A percentile compares a stretch with the other conserved stretches of the same genome.
phyloP scores from a whole-genome alignment of 805 yeast genomes.

The Yarrowia bubula region DNA sequence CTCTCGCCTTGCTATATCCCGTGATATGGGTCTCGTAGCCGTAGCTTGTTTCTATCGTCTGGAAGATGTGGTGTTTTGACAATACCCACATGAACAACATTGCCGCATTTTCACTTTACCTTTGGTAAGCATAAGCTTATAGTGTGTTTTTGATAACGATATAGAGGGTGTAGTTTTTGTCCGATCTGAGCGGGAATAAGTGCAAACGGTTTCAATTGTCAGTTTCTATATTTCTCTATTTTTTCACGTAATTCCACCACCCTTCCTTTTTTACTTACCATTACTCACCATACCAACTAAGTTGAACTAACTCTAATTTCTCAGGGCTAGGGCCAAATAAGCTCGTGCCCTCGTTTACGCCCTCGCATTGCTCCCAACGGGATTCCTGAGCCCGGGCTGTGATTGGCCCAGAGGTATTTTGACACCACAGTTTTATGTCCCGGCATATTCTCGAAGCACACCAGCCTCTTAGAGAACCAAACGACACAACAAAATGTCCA shows the following conservation, averaged over 20 bases:
- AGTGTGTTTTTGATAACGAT: no score
- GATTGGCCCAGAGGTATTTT: conserved; percentile 22
- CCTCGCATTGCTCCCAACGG: background rate
- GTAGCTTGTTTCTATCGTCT: no score
- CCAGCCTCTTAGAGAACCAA: conserved; percentile 23
- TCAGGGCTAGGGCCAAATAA: background rate
- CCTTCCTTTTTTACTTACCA: background rate
- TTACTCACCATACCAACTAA: background rate
- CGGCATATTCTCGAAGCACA: conserved; percentile 16
- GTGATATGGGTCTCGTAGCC: no score
- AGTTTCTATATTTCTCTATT: no score
- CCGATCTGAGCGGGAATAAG: no score
- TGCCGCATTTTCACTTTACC: no score
- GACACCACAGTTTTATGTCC: conserved; percentile 17
- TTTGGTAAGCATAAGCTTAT: no score
- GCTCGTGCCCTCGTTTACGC: background rate
- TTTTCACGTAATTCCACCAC: background rate
- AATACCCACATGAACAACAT: no score
- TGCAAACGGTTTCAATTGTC: no score
- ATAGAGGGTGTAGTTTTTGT: no score
- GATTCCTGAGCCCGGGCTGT: conserved; percentile 3
- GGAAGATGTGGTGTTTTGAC: no score
- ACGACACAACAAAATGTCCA: conserved; percentile 55
- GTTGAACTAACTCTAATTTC: background rate
- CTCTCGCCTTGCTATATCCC: no score